Conservation (phyloP, 1,139 yeast species). For the Pneumocystis canis region DNA sequence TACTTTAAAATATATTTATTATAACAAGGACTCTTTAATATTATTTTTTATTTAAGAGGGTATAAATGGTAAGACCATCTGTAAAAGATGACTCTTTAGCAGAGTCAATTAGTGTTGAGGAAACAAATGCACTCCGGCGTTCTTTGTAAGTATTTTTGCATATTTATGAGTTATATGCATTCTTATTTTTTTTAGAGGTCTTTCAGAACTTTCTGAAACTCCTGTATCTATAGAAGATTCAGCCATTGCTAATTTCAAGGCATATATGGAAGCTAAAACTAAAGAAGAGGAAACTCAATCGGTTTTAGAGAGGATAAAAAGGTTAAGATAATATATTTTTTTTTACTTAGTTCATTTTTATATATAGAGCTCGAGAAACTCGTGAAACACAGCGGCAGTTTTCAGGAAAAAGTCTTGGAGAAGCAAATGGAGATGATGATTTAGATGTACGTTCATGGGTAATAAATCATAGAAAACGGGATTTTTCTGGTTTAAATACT, state of each 20-base stretch:
- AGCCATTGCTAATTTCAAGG: constrained; percentile 25
- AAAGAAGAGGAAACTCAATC: constrained; percentile 11
- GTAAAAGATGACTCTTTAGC: background rate
- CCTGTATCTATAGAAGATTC: constrained; percentile 15
- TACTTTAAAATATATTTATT: too few relatives aligned
- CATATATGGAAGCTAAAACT: constrained; percentile 18
- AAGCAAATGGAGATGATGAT: constrained; percentile 18
- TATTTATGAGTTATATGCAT: background rate
- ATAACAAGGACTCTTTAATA: too few relatives aligned
- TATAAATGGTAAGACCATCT: background rate
- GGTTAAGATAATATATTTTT: background rate
- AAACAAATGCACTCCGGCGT: background rate
- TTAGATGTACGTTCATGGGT: constrained; percentile 18
- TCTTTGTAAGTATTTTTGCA: background rate
- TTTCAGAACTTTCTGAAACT: background rate
- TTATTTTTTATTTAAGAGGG: background rate
- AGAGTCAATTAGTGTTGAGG: background rate
- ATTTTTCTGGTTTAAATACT: constrained; percentile 3
- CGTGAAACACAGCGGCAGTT: constrained; percentile 19
- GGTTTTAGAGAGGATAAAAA: background rate
- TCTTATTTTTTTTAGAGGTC: background rate
- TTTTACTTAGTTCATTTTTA: constrained; percentile 6
- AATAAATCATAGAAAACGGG: constrained; percentile 12
- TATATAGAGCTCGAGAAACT: constrained; percentile 16
- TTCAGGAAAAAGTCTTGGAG: constrained; percentile 22